Evolutionary conservation across 2,329 filamentous ascomycete species (phyloP).

Genomic region (Cladosporium sp.): DNA sequence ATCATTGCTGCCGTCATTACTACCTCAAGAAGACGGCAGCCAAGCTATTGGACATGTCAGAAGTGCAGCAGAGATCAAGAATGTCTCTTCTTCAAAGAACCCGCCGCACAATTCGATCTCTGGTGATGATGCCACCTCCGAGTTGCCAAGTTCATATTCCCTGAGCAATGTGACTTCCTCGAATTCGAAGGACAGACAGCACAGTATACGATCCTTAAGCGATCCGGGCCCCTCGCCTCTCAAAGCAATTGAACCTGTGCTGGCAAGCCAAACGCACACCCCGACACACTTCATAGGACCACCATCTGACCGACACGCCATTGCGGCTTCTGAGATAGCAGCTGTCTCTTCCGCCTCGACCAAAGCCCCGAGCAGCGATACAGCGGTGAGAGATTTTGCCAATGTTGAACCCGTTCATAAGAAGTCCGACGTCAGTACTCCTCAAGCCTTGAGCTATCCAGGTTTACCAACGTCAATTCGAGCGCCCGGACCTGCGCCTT

Average conservation of each 20-base stretch:
- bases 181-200: slow-evolving; percentile 15
- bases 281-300: not conserved
- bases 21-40: not conserved
- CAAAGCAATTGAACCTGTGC: not conserved
- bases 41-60: not conserved
- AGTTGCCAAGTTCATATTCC: slow-evolving; percentile 33
- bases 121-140: slow-evolving; percentile 22
- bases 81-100: not conserved
- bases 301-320: not conserved
- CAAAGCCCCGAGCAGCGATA: not conserved
- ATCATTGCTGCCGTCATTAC: not conserved
- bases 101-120: not conserved
- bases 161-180: slow-evolving; percentile 26
- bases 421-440: not conserved
- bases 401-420: not conserved
- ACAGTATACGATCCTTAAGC: slow-evolving; percentile 18
- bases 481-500: slow-evolving; percentile 21
- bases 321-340: not conserved
- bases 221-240: slow-evolving; percentile 18
- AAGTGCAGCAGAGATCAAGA: not conserved
- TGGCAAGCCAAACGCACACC: not conserved
- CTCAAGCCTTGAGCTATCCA: not conserved
- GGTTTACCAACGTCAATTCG: slow-evolving; percentile 16
- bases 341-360: not conserved
- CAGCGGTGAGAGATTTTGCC: not conserved